These are phyloP conservation scores for Platismatia glauca DNA, from an alignment of 495 filamentous ascomycete species.

Conservation along the genomic window DNA sequence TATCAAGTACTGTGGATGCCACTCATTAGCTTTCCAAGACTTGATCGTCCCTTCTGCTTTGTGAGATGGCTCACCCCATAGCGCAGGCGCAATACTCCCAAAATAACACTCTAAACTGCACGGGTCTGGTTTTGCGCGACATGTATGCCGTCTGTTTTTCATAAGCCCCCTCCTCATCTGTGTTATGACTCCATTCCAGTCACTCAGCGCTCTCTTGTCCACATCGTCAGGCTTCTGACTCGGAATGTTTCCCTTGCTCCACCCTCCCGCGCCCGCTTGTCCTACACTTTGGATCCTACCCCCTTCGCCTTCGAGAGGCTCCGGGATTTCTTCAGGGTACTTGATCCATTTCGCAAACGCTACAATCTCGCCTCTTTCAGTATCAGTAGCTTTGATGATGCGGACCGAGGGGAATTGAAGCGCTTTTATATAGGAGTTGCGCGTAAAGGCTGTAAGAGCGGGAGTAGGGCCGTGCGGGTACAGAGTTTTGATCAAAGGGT, in stretches of 20 bases:
- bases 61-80: slow-evolving; percentile 16
- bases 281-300: slow-evolving; percentile 8
- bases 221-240: slow-evolving; percentile 15
- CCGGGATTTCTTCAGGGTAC: slow-evolving; percentile 16
- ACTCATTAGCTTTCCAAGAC: neutral
- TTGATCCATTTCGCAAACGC: slow-evolving; percentile 25
- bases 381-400: slow-evolving; percentile 19
- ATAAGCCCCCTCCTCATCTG: slow-evolving; percentile 18
- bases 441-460: slow-evolving; percentile 15
- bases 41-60: neutral
- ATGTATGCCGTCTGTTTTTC: slow-evolving; percentile 15
- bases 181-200: slow-evolving; percentile 18
- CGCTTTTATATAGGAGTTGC: slow-evolving; percentile 15
- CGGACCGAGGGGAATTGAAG: slow-evolving; percentile 16
- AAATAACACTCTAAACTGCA: slow-evolving; percentile 21
- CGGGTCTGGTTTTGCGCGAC: slow-evolving; percentile 7
- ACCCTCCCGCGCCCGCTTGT: slow-evolving; percentile 1
- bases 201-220: slow-evolving; percentile 14
- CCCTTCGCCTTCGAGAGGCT: neutral
- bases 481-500: slow-evolving; percentile 19
- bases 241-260: slow-evolving; percentile 8
- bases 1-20: slow-evolving; percentile 29
- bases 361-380: slow-evolving; percentile 23
- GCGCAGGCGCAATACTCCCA: slow-evolving; percentile 14
- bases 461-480: slow-evolving; percentile 20